Conservation (phyloP, 805 yeast genomes). For the Metschnikowia kunwiensis region DNA sequence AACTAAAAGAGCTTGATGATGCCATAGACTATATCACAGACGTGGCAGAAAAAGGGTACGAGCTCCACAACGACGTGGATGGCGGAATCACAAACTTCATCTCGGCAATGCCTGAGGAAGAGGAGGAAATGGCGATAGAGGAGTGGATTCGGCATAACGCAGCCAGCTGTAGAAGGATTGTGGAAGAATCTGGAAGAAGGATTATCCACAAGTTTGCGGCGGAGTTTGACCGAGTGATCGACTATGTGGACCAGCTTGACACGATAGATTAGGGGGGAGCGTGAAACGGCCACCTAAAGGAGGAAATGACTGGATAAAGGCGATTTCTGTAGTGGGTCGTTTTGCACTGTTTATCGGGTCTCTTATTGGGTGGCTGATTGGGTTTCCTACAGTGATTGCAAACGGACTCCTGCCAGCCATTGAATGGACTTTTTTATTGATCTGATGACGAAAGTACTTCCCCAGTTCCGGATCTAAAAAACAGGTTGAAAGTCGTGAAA, state of each 20-base stretch:
- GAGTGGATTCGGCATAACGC: slow-evolving; percentile 67
- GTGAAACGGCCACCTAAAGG: too few relatives aligned
- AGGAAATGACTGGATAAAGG: too few relatives aligned
- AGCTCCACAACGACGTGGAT: slow-evolving; percentile 58
- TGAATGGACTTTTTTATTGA: too few relatives aligned
- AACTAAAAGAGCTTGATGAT: slow-evolving; percentile 26
- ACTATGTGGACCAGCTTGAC: slow-evolving; percentile 31
- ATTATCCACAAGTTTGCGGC: slow-evolving; percentile 47
- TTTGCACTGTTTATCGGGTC: too few relatives aligned
- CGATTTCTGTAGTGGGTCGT: too few relatives aligned
- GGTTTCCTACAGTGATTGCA: too few relatives aligned
- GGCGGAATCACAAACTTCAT: slow-evolving; percentile 65
- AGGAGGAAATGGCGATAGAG: slow-evolving; percentile 63
- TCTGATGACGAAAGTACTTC: too few relatives aligned
- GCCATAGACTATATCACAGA: slow-evolving; percentile 34
- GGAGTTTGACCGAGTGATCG: slow-evolving; percentile 52
- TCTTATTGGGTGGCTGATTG: too few relatives aligned
- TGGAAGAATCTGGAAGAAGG: slow-evolving; percentile 44
- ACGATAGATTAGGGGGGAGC: slow-evolving; percentile 14
- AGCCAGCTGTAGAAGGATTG: slow-evolving; percentile 46
- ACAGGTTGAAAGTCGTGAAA: too few relatives aligned
- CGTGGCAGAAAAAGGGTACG: slow-evolving; percentile 35
- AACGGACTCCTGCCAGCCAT: too few relatives aligned
- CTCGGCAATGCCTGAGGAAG: slow-evolving; percentile 65
- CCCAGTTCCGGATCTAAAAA: too few relatives aligned